Evolutionary conservation across 257 asterid genomes (phyloP), one percentile per base, ranked within the genome.

Genomic region (Forsythia suspensa): DNA sequence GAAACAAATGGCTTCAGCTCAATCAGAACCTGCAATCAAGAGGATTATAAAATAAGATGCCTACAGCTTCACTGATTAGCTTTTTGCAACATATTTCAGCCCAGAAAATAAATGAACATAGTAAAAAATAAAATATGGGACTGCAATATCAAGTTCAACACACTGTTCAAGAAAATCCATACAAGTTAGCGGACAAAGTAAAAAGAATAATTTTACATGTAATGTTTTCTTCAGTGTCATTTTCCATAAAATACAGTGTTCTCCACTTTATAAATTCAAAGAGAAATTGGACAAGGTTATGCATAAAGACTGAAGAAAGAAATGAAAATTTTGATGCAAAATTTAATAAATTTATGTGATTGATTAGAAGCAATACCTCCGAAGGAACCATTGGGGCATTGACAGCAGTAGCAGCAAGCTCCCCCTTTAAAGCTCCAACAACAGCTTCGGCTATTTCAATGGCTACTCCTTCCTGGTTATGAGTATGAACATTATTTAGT

Each of bases 331-430:
- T 46, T 12, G 18, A 61, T n/a, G 66, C 13, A 8, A 38, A 55
- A 46, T 29, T 7, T 5, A 73, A 21, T 24, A 55, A 5, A 8
- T 38, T n/a, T 38, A n/a, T 55, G 11, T 20, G 18, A 55, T n/a
- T 57, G 3, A 55, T n/a, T 5, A 55, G 34, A n/a, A 55, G 24
- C 8, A 55, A 55, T 77, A 91, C 96, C 93, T 89, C 91, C 79
- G 93, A 91, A 44, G 96, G 92, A 82, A 91, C 93, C 96, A 91
- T 91, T 5, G 93, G 96, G n/a, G 93, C 96, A 77, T 91, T 91
- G 77, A 91, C 96, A 52, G 96, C 96, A 67, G 96, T 91, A 44
- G 96, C 88, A 70, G 96, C 88, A 77, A 91, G 96, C 86, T 91
- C 96, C 76, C 96, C 96, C 73, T 83, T 86, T 83, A 91, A 77